Percentiles rank a stretch among this genome's conserved stretches.
These are phyloP conservation scores for Oryza punctata DNA, from an alignment of 176 grass and related monocot genomes.

Conservation along the genomic window DNA sequence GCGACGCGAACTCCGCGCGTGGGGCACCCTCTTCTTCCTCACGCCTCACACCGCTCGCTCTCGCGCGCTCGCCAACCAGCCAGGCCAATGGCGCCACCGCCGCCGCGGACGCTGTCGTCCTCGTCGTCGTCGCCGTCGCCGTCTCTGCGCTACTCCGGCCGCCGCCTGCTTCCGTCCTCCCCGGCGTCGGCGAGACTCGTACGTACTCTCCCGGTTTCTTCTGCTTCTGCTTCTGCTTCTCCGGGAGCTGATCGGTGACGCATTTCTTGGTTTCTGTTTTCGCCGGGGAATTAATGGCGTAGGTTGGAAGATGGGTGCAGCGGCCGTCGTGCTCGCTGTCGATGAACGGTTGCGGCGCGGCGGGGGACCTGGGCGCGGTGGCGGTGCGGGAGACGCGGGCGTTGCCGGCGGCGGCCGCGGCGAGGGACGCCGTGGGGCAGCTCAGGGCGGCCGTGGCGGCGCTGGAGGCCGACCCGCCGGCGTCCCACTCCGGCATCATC, in stretches of 20 bases:
- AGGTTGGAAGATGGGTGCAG: slow-evolving; percentile 31
- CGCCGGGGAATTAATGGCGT: no score
- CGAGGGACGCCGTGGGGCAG: slow-evolving; percentile 59
- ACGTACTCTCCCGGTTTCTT: neutral
- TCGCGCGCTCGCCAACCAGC: neutral
- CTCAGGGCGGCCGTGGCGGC: slow-evolving; percentile 55
- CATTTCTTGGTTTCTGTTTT: neutral
- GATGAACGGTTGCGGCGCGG: slow-evolving; percentile 76
- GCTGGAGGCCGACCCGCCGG: slow-evolving; percentile 31
- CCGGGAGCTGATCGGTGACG: neutral
- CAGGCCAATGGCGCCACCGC: neutral
- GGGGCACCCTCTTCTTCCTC: neutral
- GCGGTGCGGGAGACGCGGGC: slow-evolving; percentile 51
- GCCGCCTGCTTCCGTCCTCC: neutral
- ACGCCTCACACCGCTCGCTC: neutral
- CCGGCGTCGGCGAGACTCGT: slow-evolving; percentile 10
- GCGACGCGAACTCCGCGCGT: neutral
- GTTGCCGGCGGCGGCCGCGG: slow-evolving; percentile 48
- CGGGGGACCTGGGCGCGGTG: slow-evolving; percentile 24
- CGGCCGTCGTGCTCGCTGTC: slow-evolving; percentile 52
- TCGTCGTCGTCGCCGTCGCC: neutral
- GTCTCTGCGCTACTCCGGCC: slow-evolving; percentile 37
- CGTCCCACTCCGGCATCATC: slow-evolving; percentile 70
- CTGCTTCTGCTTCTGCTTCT: neutral
- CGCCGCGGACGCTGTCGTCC: neutral